Percentiles rank a stretch among this genome's conserved stretches.
Evolutionary conservation across 139 green algal species (phyloP).

Genomic region (Chlamydomonas sp.): DNA sequence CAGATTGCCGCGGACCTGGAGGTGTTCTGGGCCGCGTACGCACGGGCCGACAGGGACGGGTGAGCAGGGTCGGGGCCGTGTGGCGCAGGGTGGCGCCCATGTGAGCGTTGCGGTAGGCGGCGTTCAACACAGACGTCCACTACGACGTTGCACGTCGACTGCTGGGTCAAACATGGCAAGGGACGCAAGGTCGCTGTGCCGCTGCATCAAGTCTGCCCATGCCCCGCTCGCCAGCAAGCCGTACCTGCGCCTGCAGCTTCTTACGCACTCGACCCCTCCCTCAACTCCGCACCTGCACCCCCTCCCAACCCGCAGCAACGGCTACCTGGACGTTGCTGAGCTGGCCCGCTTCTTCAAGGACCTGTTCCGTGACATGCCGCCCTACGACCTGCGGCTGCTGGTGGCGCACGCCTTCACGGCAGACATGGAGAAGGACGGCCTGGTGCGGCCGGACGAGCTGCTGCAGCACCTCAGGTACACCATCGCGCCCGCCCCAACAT

Average conservation of each 20-base stretch:
- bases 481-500: too few species aligned
- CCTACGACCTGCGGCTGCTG: conserved; percentile 50
- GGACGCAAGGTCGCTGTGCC: too few species aligned
- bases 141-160: background rate
- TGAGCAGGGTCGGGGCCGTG: background rate
- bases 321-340: conserved; percentile 45
- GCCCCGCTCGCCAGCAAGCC: background rate
- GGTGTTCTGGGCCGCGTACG: conserved; percentile 50
- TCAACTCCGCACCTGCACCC: background rate
- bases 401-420: conserved; percentile 50
- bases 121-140: background rate
- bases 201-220: too few species aligned
- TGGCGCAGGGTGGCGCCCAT: background rate
- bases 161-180: too few species aligned
- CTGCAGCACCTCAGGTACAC: conserved; percentile 39
- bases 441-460: conserved; percentile 56
- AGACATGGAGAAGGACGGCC: conserved; percentile 45
- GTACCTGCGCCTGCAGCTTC: background rate
- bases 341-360: conserved; percentile 51
- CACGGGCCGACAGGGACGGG: conserved; percentile 20
- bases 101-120: background rate
- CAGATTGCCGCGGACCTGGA: conserved; percentile 38
- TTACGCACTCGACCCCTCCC: background rate
- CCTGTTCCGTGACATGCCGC: conserved; percentile 44
- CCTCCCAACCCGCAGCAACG: conserved; percentile 21